Evolutionary conservation across 208 protist genomes (phyloP).

Genomic region (Acanthamoeba lugdunensis): DNA sequence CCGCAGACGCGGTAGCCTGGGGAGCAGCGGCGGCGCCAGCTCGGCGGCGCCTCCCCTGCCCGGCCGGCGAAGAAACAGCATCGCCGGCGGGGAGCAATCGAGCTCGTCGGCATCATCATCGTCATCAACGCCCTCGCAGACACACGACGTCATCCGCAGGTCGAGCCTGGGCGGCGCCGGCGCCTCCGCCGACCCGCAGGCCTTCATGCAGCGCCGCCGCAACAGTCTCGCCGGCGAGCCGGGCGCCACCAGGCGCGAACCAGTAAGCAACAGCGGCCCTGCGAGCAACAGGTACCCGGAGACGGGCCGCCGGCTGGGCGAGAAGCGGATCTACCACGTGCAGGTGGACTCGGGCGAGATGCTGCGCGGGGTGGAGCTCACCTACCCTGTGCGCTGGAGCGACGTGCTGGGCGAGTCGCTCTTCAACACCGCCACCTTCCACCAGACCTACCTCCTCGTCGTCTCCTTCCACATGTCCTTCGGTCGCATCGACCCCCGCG

Average conservation of each 20-base stretch:
- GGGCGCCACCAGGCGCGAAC: neutral
- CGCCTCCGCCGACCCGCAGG: neutral
- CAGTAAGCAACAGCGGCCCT: neutral
- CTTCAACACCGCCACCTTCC: conserved; percentile 38
- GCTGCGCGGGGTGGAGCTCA: conserved; percentile 28
- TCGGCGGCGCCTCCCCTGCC: neutral
- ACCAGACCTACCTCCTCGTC: conserved; percentile 26
- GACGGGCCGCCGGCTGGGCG: neutral
- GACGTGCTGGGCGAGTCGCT: conserved; percentile 54
- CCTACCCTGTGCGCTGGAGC: conserved; percentile 31
- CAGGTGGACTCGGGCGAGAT: conserved; percentile 6
- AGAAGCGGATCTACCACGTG: conserved; percentile 5
- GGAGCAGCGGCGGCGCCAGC: neutral
- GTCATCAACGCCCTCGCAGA: neutral
- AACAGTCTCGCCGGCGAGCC: conserved; percentile 26
- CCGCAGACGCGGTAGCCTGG: neutral
- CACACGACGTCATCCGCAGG: neutral
- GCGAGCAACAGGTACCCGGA: neutral
- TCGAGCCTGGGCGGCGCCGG: neutral
- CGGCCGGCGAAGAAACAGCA: neutral
- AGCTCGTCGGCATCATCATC: neutral
- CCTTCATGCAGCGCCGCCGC: conserved; percentile 41
- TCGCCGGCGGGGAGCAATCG: neutral
- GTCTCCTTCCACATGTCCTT: conserved; percentile 37
- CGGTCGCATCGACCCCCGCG: neutral